Evolutionary conservation across 768 basidiomycete genomes (phyloP), one percentile per base, ranked within the genome.

Genomic region (Rhizopogon vesiculosus): DNA sequence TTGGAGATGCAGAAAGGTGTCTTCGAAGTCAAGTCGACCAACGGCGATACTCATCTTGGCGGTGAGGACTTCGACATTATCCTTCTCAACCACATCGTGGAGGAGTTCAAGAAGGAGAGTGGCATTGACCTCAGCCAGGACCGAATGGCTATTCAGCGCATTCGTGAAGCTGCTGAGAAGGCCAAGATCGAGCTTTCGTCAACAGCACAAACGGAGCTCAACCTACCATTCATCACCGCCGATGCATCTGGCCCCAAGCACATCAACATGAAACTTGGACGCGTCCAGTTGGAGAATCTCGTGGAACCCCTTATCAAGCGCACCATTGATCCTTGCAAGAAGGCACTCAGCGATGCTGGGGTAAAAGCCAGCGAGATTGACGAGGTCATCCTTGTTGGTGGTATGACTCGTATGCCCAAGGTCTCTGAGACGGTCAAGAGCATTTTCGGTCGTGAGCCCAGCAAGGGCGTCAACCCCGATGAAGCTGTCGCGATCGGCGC

Each of bases 1-100:
- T 80, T 99, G 54, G 95, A 98, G 76, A 98, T 98, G 93, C 93
- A 98, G 74, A 95, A 97, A 74, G 97, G 96, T 64, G 95, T 99
- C 9, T 99, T 98, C 72, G 97, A 98, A 74, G 97, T 99, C 69
- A 99, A 98, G 79, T 98, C 97, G 0, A 99, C 97, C 54, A 98
- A 98, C 68, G 97, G 97, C 69, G 96, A 99, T 73, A 98, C 97
- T 15, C 97, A 99, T 70, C 84, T 99, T 56, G 97, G 93, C 62
- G 87, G 87, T 69, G 97, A 99, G 75, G 97, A 98, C 73, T 98
- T 98, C 68, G 97, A 98, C 67, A 86, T 96, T 55, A 74, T 85
- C 40, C 83, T 98, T 42, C 87, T 98, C 59, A 84, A 95, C 61
- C 75, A 90, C 74, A 80, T 99, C 67, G 72, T 98, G 45, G 77